A percentile compares a stretch with the other conserved stretches of the same genome.
phyloP scores from a whole-genome alignment of 257 asterid genomes.

The Avicennia marina region DNA sequence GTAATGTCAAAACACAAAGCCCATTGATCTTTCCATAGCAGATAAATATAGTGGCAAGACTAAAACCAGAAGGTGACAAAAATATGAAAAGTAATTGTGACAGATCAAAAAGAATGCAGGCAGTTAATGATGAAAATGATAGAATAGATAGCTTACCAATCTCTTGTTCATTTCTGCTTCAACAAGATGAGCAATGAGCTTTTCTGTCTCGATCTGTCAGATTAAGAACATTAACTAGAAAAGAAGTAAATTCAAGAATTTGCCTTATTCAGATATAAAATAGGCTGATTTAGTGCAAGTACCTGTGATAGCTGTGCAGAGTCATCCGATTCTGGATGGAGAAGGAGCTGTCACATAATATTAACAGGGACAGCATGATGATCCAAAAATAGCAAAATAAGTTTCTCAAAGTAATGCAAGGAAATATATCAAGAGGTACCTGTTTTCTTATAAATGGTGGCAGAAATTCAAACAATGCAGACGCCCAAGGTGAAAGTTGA shows the following conservation, averaged over 20 bases:
- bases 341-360: constrained; percentile 59
- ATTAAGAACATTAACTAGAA: constrained; percentile 8
- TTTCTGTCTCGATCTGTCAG: constrained; percentile 90
- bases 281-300: constrained; percentile 12
- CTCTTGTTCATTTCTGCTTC: constrained; percentile 91
- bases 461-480: constrained; percentile 82
- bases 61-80: too few species aligned
- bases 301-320: constrained; percentile 99
- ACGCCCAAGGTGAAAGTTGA: constrained; percentile 99
- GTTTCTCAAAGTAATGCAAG: not conserved
- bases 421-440: constrained; percentile 31
- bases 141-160: constrained; percentile 35
- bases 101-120: too few species aligned
- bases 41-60: too few species aligned
- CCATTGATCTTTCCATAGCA: too few species aligned
- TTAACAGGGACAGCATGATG: constrained; percentile 19
- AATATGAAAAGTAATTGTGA: too few species aligned
- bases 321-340: constrained; percentile 94
- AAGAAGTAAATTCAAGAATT: not conserved
- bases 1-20: too few species aligned
- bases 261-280: constrained; percentile 4
- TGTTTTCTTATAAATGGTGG: constrained; percentile 84
- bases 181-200: constrained; percentile 91
- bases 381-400: not conserved
- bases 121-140: too few species aligned